Base-by-base conservation (phyloP, 345 rosid genomes). In the Hibiscus trionum region DNA sequence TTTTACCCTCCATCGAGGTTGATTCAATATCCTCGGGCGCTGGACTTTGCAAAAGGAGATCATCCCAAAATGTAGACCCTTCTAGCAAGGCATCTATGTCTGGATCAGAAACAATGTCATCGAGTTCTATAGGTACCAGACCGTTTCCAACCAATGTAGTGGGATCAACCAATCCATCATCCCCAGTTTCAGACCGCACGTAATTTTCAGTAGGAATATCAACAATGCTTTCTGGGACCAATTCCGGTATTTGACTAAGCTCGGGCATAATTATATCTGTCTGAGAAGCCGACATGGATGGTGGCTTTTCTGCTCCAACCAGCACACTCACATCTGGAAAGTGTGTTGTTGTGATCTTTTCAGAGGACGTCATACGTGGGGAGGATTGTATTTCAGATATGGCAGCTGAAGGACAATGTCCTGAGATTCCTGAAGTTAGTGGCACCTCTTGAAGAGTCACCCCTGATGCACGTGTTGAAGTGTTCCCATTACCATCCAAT, bases 371-470 rank as follows among this genome's bases (percentile, higher is more conserved):
- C 61, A 68, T 70, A 15, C 19, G 17, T 2, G 86, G 67, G 57
- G 88, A 77, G 8, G 88, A 84, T 11, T 79, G 86, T 29, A 73
- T 68, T 61, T 86, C 96, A 53, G 96, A 72, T 26, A 77, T 10
- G 17, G 84, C 77, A 62, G 82, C 73, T 66, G 80, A 72, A 11
- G 86, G 73, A 12, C 50, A 73, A 69, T 72, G 68, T 29, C 61
- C 76, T 21, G 85, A 75, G 21, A 79, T 42, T 50, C 67, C 77
- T 19, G 82, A 75, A 77, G 84, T 79, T 75, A 87, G 88, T 24
- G 87, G 80, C 58, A 91, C 89, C 82, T 90, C 97, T 72, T 88
- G 95, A 78, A 91, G 93, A 58, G 93, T 87, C 75, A 87, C 88
- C 66, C 91, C 91, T 7, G 96, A 84, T 37, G 73, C 39, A 37